Percentiles rank a stretch among this genome's conserved stretches.
These are phyloP conservation scores for Forsythia suspensa DNA, from an alignment of 257 asterid genomes.

Conservation along the genomic window DNA sequence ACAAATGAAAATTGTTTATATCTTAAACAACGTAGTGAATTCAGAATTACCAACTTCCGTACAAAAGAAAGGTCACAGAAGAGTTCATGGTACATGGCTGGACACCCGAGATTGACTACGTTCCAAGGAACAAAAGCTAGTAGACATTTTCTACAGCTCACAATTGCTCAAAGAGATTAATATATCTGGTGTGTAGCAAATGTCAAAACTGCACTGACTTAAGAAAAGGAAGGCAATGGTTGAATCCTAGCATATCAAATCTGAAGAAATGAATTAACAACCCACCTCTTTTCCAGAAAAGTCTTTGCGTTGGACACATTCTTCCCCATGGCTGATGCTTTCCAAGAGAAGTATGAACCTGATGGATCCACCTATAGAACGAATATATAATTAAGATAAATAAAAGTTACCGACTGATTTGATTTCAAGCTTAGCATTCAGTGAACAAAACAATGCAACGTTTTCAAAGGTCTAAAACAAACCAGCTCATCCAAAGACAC, in stretches of 20 bases:
- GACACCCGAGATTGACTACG: not conserved
- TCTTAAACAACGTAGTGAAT: not conserved
- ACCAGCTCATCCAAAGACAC: not conserved
- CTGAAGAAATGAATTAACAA: not conserved
- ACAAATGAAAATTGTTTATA: not conserved
- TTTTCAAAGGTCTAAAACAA: not conserved
- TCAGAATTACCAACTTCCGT: not conserved
- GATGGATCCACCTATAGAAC: constrained; percentile 88
- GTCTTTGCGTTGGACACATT: constrained; percentile 98
- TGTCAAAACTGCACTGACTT: not conserved
- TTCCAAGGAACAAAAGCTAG: not conserved
- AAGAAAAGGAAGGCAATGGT: not conserved
- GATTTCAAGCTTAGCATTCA: not conserved
- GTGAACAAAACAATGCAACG: not conserved
- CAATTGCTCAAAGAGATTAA: not conserved
- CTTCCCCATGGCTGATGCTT: constrained; percentile 99
- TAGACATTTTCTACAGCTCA: not conserved
- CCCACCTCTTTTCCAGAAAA: constrained; percentile 91
- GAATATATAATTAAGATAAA: constrained; percentile 1
- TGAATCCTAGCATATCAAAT: not conserved
- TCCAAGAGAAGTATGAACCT: constrained; percentile 98
- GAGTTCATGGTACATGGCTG: not conserved
- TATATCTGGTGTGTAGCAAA: not conserved
- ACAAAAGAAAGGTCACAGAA: not conserved
- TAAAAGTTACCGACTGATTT: not conserved